Base-by-base conservation (phyloP, 75 land plant genomes). In the Sequoiadendron giganteum region DNA sequence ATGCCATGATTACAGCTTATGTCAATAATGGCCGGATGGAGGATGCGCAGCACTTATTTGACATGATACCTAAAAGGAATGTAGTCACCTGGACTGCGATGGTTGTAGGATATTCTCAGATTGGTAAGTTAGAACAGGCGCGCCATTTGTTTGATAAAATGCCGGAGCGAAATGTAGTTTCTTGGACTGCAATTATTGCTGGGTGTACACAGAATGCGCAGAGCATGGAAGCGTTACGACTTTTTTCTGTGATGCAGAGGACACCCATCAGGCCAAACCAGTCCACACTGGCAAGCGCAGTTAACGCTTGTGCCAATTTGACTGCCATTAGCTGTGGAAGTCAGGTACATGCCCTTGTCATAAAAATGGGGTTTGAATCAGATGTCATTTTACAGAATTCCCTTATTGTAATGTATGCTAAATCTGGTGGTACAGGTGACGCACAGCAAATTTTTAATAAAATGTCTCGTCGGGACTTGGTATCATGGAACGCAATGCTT, bases 301-400 rank as follows among this genome's bases (percentile, higher is more conserved):
- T 76, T 0, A 76, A 76, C 18, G 79, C 79, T 16, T 76, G 79
- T 76, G 79, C 79, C 79, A 76, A 16, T 76, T 36, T 76, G 79
- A 16, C 79, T 34, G 38, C 15, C 14, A 13, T 32, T 1, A 38
- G 38, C 39, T 38, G 38, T 76, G 79, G 79, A 76, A 30, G 34
- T 76, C 79, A 32, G 79, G 79, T 76, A 34, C 79, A 76, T 76
- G 79, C 79, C 79, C 79, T 32, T 28, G 34, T 34, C 34, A 34
- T 76, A 14, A 76, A 30, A 16, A 76, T 76, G 79, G 79, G 79
- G 16, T 76, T 76, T 34, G 79, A 30, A 14, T 76, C 34, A 4
- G 79, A 76, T 76, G 79, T 34, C 79, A 15, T 76, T 76, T 76
- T 76, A 34, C 79, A 76, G 34, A 76, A 76, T 76, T 76, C 79